Evolutionary conservation across 164 flowering plant genomes (phyloP), one percentile per base, ranked within the genome.

Genomic region (Nymphaea colorata): DNA sequence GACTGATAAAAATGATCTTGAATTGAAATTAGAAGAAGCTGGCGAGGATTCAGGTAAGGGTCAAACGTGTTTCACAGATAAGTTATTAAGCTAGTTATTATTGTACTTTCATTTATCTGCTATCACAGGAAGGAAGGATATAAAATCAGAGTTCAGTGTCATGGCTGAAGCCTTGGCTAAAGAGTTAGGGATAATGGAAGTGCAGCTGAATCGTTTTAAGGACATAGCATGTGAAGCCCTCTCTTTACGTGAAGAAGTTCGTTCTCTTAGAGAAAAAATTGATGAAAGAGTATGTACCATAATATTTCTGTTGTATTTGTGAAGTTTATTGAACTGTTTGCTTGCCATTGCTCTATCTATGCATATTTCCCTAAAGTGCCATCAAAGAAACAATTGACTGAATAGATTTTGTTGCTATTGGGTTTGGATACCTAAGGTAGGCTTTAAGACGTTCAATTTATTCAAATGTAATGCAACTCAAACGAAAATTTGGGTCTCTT

Each of bases 141-240:
- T 94, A 55, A 91, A 88, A 78, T 77, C 79, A 41, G 99, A 94
- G 82, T 90, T 94, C 67, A 81, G 71, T 57, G 89, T 90, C 17
- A 94, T 94, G 99, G 85, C 87, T 25, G 85, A 90, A 3, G 96
- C 97, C 64, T 81, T 94, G 75, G 83, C 96, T 36, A 94, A 85
- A 78, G 99, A 94, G 81, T 79, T 88, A 86, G 87, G 67, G 68
- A 86, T 94, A 96, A 84, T 91, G 93, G 90, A 88, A 82, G 76
- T 83, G 65, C 99, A 91, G 76, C 71, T 89, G 79, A 88, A 79
- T 72, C 85, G 96, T 44, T 87, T 90, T 82, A 87, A 94, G 75
- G 87, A 82, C 41, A 84, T 82, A 59, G 97, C 97, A 61, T 72
- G 77, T 62, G 97, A 94, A 76, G 85, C 97, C 44, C 61, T 80